phyloP scores from a whole-genome alignment of 768 basidiomycete species.

The Trametes meyenii region DNA sequence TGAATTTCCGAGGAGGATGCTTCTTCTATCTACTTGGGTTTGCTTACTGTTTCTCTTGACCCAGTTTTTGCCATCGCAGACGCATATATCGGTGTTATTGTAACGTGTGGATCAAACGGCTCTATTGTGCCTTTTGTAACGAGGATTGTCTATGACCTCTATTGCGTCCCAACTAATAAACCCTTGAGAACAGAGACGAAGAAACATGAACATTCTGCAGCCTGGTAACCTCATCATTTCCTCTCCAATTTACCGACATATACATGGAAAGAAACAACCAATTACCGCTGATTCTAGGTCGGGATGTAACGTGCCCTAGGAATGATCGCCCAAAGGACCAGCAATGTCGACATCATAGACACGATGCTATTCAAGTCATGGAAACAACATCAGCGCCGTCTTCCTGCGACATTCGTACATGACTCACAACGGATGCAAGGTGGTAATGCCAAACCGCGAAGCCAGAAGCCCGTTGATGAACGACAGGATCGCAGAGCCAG shows the following conservation, averaged over 20 bases:
- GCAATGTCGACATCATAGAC: conserved; percentile 61
- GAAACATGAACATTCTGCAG: too few species aligned
- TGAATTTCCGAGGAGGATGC: neutral
- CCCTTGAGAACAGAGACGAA: too few species aligned
- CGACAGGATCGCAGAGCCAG: conserved; percentile 71
- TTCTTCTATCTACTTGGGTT: too few species aligned
- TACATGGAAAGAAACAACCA: too few species aligned
- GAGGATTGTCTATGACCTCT: too few species aligned
- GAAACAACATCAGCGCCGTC: neutral
- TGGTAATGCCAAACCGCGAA: conserved; percentile 60
- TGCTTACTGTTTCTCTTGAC: too few species aligned
- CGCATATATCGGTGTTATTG: too few species aligned
- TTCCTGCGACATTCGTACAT: neutral
- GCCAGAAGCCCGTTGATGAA: conserved; percentile 75
- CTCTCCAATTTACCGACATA: neutral
- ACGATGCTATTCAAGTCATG: conserved; percentile 44
- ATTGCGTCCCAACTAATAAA: too few species aligned
- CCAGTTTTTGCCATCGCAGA: too few species aligned
- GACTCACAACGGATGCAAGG: conserved; percentile 64
- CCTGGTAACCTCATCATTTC: too few species aligned
- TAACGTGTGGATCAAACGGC: too few species aligned
- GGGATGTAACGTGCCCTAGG: conserved; percentile 33
- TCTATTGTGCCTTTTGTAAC: too few species aligned
- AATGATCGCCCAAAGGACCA: conserved; percentile 56
- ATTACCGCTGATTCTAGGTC: neutral